Evolutionary conservation across 2,329 filamentous ascomycete species (phyloP).

Genomic region (Cytospora paraplurivora): DNA sequence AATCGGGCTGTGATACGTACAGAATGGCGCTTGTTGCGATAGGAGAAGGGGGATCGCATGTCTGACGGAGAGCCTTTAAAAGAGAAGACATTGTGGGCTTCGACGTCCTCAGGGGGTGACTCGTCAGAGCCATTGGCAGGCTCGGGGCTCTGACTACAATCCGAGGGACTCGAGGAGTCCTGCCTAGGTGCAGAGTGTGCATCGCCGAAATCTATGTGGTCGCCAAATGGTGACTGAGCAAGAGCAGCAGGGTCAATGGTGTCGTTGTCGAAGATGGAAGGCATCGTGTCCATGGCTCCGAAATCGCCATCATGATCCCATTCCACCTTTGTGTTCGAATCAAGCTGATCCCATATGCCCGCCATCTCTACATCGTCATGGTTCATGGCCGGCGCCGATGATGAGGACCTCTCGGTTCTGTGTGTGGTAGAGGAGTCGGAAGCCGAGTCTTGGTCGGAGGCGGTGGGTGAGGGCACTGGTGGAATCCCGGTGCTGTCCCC

Average conservation of each 20-base stretch:
- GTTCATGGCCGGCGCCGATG: conserved; percentile 47
- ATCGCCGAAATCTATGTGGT: conserved; percentile 40
- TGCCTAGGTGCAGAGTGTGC: conserved; percentile 31
- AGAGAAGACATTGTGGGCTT: conserved; percentile 21
- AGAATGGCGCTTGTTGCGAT: conserved; percentile 46
- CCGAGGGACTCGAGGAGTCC: conserved; percentile 29
- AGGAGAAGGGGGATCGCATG: conserved; percentile 13
- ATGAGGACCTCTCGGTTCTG: conserved; percentile 49
- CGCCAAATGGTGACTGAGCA: conserved; percentile 34
- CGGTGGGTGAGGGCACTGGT: conserved; percentile 46
- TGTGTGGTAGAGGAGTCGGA: conserved; percentile 56
- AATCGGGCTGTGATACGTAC: conserved; percentile 37
- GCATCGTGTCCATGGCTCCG: conserved; percentile 43
- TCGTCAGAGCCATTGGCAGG: conserved; percentile 32
- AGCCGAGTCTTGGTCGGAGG: conserved; percentile 50
- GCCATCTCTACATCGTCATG: conserved; percentile 48
- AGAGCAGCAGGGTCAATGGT: conserved; percentile 42
- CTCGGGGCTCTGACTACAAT: conserved; percentile 53
- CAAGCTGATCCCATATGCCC: conserved; percentile 27
- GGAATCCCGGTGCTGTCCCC: conserved; percentile 39
- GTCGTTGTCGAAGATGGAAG: conserved; percentile 41
- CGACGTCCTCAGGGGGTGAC: conserved; percentile 12
- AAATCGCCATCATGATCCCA: conserved; percentile 47
- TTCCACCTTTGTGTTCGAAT: conserved; percentile 33
- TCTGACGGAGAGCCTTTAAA: conserved; percentile 24